phyloP scores from a whole-genome alignment of 257 asterid species.

The Euphrasia confusa region DNA sequence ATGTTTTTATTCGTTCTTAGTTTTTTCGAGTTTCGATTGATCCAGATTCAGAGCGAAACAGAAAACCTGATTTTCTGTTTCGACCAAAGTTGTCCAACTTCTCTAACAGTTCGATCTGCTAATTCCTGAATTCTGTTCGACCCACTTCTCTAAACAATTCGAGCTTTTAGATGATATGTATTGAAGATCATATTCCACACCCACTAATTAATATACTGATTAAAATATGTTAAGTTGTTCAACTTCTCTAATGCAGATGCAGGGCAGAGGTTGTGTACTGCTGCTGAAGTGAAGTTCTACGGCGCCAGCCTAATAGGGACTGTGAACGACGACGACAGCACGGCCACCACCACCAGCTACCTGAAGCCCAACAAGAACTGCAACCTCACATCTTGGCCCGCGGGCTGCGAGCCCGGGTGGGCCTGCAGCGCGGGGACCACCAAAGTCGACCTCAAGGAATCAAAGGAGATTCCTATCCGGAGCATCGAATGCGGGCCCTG shows the following conservation, averaged over 20 bases:
- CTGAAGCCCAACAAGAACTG: conserved; percentile 78
- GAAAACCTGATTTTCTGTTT: too few relatives aligned
- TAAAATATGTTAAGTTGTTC: too few relatives aligned
- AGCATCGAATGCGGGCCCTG: conserved; percentile 57
- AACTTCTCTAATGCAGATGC: conserved; percentile 36
- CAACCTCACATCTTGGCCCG: conserved; percentile 69
- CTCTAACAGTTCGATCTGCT: too few relatives aligned
- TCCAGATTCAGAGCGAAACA: too few relatives aligned
- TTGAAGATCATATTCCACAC: too few relatives aligned
- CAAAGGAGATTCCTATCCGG: conserved; percentile 58
- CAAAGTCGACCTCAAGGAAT: conserved; percentile 52
- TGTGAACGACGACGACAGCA: conserved; percentile 23
- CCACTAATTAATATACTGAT: too few relatives aligned
- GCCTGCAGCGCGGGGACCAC: conserved; percentile 54
- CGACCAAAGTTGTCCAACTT: too few relatives aligned
- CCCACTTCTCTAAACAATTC: too few relatives aligned
- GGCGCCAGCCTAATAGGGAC: conserved; percentile 40
- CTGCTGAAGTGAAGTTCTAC: conserved; percentile 75
- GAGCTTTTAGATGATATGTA: too few relatives aligned
- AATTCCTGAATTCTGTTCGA: too few relatives aligned
- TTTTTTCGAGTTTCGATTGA: too few relatives aligned
- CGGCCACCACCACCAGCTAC: conserved; percentile 30
- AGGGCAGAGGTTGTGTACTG: conserved; percentile 73
- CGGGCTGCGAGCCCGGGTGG: conserved; percentile 99
- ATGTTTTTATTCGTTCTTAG: not conserved